These are phyloP conservation scores for Plasmodium billcollinsi DNA, from an alignment of 169 alveolate species.

Conservation along the genomic window DNA sequence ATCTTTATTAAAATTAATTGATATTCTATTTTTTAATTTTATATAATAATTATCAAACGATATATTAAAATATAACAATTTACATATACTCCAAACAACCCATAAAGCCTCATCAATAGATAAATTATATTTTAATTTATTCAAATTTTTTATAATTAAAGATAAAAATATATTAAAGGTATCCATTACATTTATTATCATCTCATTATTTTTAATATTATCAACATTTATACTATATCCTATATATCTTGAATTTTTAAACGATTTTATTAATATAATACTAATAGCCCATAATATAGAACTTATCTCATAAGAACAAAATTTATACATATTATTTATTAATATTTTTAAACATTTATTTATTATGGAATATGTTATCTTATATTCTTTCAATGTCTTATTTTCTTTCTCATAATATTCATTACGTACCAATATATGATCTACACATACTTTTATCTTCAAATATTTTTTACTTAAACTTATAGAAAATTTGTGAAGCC, in stretches of 20 bases:
- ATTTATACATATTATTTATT: conserved; percentile 28
- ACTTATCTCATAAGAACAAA: conserved; percentile 55
- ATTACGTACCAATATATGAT: conserved; percentile 25
- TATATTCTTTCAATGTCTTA: conserved; percentile 23
- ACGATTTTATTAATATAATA: conserved; percentile 19
- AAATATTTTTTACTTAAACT: conserved; percentile 36
- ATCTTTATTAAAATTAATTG: neutral
- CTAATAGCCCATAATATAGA: conserved; percentile 66
- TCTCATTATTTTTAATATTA: neutral
- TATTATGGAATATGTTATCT: neutral
- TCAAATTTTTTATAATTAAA: neutral
- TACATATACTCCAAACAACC: conserved; percentile 65
- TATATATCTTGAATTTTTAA: conserved; percentile 3
- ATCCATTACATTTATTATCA: neutral
- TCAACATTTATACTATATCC: neutral
- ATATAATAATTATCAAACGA: neutral
- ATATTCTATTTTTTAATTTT: neutral
- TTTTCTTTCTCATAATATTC: neutral
- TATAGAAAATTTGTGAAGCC: conserved; percentile 64
- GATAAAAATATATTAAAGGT: conserved; percentile 50
- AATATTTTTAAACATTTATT: conserved; percentile 27
- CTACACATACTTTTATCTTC: conserved; percentile 14
- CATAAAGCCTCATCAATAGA: conserved; percentile 67
- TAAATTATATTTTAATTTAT: conserved; percentile 28
- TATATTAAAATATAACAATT: conserved; percentile 35